Base-by-base conservation (phyloP, 2,329 filamentous ascomycete species). In the Phoma sp. region DNA sequence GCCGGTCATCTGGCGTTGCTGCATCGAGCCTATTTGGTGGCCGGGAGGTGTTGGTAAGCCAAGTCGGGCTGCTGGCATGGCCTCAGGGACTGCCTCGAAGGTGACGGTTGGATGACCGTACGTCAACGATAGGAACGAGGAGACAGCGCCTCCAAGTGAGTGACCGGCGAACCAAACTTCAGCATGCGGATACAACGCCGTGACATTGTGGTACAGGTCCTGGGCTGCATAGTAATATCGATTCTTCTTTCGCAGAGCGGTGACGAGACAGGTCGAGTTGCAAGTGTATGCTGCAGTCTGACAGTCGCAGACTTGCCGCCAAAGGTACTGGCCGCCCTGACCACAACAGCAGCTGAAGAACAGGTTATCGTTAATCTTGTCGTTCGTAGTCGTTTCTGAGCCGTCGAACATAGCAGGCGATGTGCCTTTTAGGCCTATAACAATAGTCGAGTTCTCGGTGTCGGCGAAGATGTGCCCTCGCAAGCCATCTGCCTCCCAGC, bases 341-440 rank as follows among this genome's bases (percentile, higher is more conserved):
- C 87, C 95, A 76, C 95, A 99, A 76, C 95, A 99, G 78, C 95
- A 99, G 71, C 93, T 96, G 78, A 97, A 97, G 76, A 96, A 96
- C 9, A 99, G 82, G 72, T 99, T 99, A 76, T 99, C 95, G 73
- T 98, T 99, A 68, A 93, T 81, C 78, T 99, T 99, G 78, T 99
- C 95, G 64, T 96, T 96, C 21, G 92, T 96, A 0, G 93, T 98
- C 1, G 95, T 98, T 45, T 93, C 93, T 30, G 93, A 90, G n/a
- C 95, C 95, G 73, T 98, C 93, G 71, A 97, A 98, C 3, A 98
- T 87, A 11, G 95, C 93, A 2, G 89, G 86, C 7, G 78, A 91
- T 0, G 93, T 97, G 47, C 93, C 95, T 77, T 99, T 99, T 51
- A 99, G 77, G 5, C 92, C 93, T 60, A 98, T 95, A 34, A 98